Evolutionary conservation across 805 yeast species (phyloP).

Genomic region (Lachancea lanzarotensis): DNA sequence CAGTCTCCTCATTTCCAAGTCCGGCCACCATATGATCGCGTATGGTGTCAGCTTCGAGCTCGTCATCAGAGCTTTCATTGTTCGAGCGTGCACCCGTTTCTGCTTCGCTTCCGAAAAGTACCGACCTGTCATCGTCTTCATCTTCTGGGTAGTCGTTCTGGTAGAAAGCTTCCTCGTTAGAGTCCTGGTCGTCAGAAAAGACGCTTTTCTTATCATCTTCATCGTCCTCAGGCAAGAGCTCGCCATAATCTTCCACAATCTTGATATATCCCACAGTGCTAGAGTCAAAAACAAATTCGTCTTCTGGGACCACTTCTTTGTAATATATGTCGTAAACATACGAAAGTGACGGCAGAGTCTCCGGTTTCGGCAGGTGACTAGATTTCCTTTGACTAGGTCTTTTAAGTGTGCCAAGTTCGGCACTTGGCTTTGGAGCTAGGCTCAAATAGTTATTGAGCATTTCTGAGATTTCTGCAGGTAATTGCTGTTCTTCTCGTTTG

Average conservation of each 20-base stretch:
- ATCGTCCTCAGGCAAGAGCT: constrained; percentile 33
- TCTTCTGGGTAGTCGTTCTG: constrained; percentile 94
- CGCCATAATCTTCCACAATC: constrained; percentile 36
- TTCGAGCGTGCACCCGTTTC: constrained; percentile 18
- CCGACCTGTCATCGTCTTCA: constrained; percentile 57
- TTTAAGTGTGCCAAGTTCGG: background rate
- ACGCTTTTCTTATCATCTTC: constrained; percentile 36
- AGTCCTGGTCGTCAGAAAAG: constrained; percentile 69
- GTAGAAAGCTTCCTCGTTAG: constrained; percentile 87
- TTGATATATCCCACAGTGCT: constrained; percentile 36
- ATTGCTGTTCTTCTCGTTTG: constrained; percentile 25
- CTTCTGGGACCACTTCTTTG: constrained; percentile 57
- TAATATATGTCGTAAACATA: constrained; percentile 90
- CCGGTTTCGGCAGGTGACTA: constrained; percentile 14
- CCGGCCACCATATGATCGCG: constrained; percentile 3
- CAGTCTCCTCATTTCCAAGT: constrained; percentile 5
- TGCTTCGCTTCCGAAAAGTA: constrained; percentile 33
- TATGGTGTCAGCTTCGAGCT: background rate
- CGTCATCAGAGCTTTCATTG: constrained; percentile 1
- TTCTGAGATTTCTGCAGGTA: constrained; percentile 62
- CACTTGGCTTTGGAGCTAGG: constrained; percentile 13
- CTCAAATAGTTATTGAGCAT: constrained; percentile 62
- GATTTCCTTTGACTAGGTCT: constrained; percentile 19
- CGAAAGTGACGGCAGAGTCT: constrained; percentile 39
- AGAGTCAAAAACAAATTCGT: constrained; percentile 33